These are phyloP conservation scores for Pichia kluyveri DNA, from an alignment of 805 yeast genomes.

Conservation along the genomic window DNA sequence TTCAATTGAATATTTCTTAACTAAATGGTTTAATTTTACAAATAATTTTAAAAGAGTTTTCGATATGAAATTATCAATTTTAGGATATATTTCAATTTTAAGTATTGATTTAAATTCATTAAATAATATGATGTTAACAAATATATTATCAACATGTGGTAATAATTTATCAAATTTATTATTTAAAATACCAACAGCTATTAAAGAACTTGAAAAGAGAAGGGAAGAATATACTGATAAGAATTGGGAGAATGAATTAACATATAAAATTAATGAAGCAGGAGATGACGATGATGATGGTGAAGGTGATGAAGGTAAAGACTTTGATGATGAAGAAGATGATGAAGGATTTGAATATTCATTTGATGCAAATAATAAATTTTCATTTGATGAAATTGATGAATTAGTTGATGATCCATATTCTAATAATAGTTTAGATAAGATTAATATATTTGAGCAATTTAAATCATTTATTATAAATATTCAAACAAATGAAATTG, in stretches of 20 bases:
- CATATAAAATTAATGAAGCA: conserved; percentile 9
- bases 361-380: conserved; percentile 20
- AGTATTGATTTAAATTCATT: conserved; percentile 19
- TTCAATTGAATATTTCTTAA: conserved; percentile 43
- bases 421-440: conserved; percentile 71
- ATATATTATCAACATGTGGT: conserved; percentile 41
- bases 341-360: conserved; percentile 29
- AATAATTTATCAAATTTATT: conserved; percentile 42
- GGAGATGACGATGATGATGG: conserved; percentile 18
- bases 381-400: conserved; percentile 47
- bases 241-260: conserved; percentile 12
- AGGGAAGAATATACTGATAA: conserved; percentile 39
- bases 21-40: conserved; percentile 54
- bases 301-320: conserved; percentile 18
- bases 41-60: conserved; percentile 58
- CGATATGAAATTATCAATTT: conserved; percentile 67
- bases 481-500: conserved; percentile 39
- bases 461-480: conserved; percentile 47
- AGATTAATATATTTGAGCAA: conserved; percentile 58
- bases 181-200: conserved; percentile 62
- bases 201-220: conserved; percentile 52
- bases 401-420: conserved; percentile 78
- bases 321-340: conserved; percentile 17
- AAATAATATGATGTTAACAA: conserved; percentile 19
- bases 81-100: conserved; percentile 54